Evolutionary conservation across 495 filamentous ascomycete genomes (phyloP).

Genomic region (Aspergillus incahuasiensis): DNA sequence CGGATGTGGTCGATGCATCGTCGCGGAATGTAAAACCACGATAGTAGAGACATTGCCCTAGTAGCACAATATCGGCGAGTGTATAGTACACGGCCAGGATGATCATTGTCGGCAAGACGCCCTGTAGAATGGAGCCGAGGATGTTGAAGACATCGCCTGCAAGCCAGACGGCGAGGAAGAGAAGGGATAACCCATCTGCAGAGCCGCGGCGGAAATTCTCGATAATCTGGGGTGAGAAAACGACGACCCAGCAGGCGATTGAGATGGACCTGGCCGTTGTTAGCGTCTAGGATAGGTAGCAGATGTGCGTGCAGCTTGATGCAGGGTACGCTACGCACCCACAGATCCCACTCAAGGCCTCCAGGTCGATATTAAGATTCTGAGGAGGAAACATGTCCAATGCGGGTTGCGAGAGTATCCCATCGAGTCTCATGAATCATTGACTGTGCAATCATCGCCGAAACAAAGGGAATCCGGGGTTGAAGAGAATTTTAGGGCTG

Average conservation of each 20-base stretch:
- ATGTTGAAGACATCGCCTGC: constrained; percentile 96
- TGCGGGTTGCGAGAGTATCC: constrained; percentile 5
- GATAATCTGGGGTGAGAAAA: constrained; percentile 95
- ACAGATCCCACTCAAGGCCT: constrained; percentile 84
- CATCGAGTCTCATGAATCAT: neutral
- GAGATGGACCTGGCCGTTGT: constrained; percentile 72
- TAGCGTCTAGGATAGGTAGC: neutral
- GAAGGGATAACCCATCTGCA: constrained; percentile 82
- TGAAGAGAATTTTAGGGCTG: constrained; percentile 9
- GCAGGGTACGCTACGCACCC: constrained; percentile 45
- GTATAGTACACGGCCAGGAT: constrained; percentile 96
- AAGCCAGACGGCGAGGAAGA: constrained; percentile 88
- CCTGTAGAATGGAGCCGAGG: constrained; percentile 84
- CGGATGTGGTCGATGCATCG: constrained; percentile 25
- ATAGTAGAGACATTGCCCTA: constrained; percentile 92
- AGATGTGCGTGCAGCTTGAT: too few relatives aligned
- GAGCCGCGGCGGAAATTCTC: constrained; percentile 87
- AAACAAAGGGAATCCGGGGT: constrained; percentile 2
- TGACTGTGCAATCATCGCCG: neutral
- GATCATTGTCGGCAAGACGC: constrained; percentile 92
- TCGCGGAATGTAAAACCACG: constrained; percentile 72
- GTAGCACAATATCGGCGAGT: constrained; percentile 81
- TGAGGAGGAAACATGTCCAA: constrained; percentile 65
- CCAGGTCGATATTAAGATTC: constrained; percentile 66
- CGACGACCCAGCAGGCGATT: constrained; percentile 96